Base-by-base conservation (phyloP, 306 rosid genomes). In the peach (Prunus persica) region DNA sequence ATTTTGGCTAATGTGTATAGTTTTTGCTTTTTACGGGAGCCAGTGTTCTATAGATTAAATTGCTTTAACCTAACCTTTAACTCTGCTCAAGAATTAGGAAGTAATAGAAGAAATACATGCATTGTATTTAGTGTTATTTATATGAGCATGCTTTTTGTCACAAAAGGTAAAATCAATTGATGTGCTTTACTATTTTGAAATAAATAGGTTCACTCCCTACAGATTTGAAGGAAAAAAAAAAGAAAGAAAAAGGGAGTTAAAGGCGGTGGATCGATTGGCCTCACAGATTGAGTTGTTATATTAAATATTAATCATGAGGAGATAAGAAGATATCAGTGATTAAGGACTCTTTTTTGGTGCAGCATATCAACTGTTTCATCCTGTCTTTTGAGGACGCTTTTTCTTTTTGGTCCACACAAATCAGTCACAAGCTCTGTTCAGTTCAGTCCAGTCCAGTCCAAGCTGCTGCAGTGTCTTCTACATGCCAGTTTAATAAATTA, bases 391-490 rank as follows among this genome's bases (percentile, higher is more conserved):
- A 69, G 65, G 77, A 69, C 32, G 3, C 84, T 55, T 80, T 80
- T 68, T 32, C 82, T 70, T 80, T 76, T 80, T 24, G 77, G 84
- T 13, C 82, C 84, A 69, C 73, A 64, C 65, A 30, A 65, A 15
- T 19, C 51, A 28, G 27, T 15, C 27, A 24, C 67, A 55, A 38
- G 41, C 65, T 70, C 76, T 76, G 58, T 54, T 71, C 63, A 73
- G 20, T 52, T 30, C 64, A 70, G 81, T 56, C 43, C 43, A 70
- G 81, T 56, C 43, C 43, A 70, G 79, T 64, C 73, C 76, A 41
- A 55, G 56, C 79, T 20, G 46, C 57, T 71, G 6, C 75, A 3
- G 11, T 5, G 6, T 32, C 28, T 15, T 19, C 64, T 65, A 12
- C 20, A 20, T 8, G 6, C 43, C 49, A 19, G 18, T 11, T 6